These are phyloP conservation scores for Colletotrichum liaoningense DNA, from an alignment of 2,329 filamentous ascomycete genomes.

Conservation along the genomic window DNA sequence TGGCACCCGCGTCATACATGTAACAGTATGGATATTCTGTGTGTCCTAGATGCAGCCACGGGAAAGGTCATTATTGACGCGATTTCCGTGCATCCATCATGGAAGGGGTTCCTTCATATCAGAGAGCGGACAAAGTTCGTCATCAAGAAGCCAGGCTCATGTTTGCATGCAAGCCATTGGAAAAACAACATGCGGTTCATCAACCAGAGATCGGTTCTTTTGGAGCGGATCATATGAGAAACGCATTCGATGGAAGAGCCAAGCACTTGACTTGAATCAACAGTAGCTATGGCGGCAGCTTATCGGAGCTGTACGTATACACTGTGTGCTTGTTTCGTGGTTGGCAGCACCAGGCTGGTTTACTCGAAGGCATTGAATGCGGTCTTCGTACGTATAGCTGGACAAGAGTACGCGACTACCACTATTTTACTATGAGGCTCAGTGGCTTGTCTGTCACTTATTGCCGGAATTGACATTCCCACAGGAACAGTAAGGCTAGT, in stretches of 20 bases:
- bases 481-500: background rate
- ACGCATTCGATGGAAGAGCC: constrained; percentile 3
- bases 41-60: background rate
- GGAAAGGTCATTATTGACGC: constrained; percentile 15
- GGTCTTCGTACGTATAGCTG: background rate
- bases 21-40: constrained; percentile 6
- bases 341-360: background rate
- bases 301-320: background rate
- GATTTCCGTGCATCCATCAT: constrained; percentile 15
- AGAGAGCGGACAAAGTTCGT: constrained; percentile 19
- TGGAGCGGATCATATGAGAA: background rate
- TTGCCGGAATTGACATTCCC: background rate
- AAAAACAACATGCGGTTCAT: background rate
- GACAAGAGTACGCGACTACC: background rate
- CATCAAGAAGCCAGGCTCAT: constrained; percentile 23
- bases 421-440: constrained; percentile 6
- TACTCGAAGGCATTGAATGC: background rate
- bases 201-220: background rate
- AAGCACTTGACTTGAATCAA: background rate
- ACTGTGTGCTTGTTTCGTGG: background rate
- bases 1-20: constrained; percentile 36
- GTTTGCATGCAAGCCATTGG: constrained; percentile 11
- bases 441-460: constrained; percentile 4
- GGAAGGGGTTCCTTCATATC: constrained; percentile 19
- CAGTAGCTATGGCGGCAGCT: background rate